Evolutionary conservation across 1,139 yeast species (phyloP).

Genomic region (Yamadazyma aaseri): DNA sequence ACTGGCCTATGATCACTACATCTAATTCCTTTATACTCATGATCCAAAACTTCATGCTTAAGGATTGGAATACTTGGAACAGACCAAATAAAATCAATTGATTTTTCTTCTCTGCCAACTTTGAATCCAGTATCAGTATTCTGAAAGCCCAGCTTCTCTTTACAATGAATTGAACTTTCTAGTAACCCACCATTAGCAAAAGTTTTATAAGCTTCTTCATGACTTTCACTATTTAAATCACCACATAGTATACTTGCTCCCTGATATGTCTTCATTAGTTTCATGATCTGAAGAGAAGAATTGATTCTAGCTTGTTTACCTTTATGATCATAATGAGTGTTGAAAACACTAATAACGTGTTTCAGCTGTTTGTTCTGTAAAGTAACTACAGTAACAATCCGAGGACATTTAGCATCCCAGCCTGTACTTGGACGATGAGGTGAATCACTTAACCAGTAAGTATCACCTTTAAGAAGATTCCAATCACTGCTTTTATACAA

Average conservation of each 20-base stretch:
- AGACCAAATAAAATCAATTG: conserved; percentile 33
- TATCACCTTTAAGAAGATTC: conserved; percentile 29
- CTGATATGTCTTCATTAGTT: conserved; percentile 24
- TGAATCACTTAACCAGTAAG: conserved; percentile 45
- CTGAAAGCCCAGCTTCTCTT: conserved; percentile 22
- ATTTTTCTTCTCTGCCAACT: conserved; percentile 19
- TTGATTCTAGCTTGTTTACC: conserved; percentile 37
- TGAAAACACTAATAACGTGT: conserved; percentile 31
- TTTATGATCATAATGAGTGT: conserved; percentile 46
- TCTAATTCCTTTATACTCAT: conserved; percentile 21
- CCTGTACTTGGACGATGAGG: conserved; percentile 41
- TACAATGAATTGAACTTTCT: conserved; percentile 21
- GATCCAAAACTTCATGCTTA: conserved; percentile 38
- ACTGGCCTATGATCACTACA: conserved; percentile 50
- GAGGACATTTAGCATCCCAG: conserved; percentile 42
- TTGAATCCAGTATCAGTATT: conserved; percentile 42
- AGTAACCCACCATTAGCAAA: conserved; percentile 22
- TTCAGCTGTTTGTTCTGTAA: conserved; percentile 23
- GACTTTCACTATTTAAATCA: conserved; percentile 16
- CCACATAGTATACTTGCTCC: conserved; percentile 35
- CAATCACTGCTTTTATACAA: conserved; percentile 33
- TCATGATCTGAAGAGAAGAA: conserved; percentile 30
- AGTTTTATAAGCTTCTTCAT: conserved; percentile 21
- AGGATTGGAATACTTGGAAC: conserved; percentile 20
- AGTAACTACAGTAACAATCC: conserved; percentile 43